Base-by-base conservation (phyloP, 306 rosid species). In the Vicia faba region DNA sequence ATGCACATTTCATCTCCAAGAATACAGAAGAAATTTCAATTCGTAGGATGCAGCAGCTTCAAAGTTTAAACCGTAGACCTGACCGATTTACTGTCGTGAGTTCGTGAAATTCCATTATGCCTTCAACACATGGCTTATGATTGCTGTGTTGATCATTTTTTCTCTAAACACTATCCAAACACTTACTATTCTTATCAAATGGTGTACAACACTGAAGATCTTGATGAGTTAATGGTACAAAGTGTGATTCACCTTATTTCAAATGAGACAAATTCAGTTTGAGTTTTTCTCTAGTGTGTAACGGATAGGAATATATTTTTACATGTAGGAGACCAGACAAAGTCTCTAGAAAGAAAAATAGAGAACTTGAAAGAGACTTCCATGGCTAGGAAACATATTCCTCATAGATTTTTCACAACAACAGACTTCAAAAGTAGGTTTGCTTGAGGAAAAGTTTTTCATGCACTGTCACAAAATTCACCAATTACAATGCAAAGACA, bases 61-160 rank as follows among this genome's bases (percentile, higher is more conserved):
- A 26, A 26, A 26, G 3, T 26, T 26, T 26, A 3, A 2, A 26
- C 3, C 4, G 0, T 26, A 26, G 29, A 26, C 3, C 4, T 0
- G 4, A 26, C 72, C 98, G 78, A 66, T 92, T 84, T 77, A 89
- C 92, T 28, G 70, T 89, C 56, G 54, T 87, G n/a, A 26, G 96
- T 86, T 26, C 4, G 29, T 3, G 4, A 26, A 23, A 23, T 23
- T 23, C 25, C 25, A 23, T 23, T 26, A 26, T 26, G 4, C 3
- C 2, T 2, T 2, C 0, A 0, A 1, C 91, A 89, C 78, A 80
- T 77, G 75, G 83, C 85, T 41, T 82, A 11, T 0, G 88, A 84
- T 44, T 87, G 96, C 71, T 83, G 48, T 64, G 84, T 85, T 57
- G 85, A 87, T 51, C 90, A 89, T 75, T 89, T 87, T 78, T 89